Evolutionary conservation across 1,284 basidiomycete species (phyloP).

Genomic region (Irpex sp.): DNA sequence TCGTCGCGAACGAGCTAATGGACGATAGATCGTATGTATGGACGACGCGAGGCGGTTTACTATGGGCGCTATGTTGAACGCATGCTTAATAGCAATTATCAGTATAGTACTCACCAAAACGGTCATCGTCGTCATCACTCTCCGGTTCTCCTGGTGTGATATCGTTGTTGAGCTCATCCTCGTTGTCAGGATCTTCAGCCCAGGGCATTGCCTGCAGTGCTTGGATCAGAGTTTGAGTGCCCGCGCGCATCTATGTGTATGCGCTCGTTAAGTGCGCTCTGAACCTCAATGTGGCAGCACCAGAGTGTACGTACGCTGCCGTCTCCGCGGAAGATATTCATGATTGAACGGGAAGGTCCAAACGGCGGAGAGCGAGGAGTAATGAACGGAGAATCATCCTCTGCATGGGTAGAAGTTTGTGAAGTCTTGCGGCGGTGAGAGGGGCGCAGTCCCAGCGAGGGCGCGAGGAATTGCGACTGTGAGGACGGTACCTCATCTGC

Average conservation of each 20-base stretch:
- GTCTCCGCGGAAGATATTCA: conserved; percentile 55
- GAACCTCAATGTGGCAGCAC: conserved; percentile 11
- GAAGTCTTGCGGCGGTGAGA: conserved; percentile 13
- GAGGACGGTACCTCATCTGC: conserved; percentile 18
- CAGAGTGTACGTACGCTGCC: conserved; percentile 52
- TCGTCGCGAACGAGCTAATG: conserved; percentile 64
- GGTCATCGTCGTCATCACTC: conserved; percentile 61
- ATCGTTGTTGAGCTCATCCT: conserved; percentile 55
- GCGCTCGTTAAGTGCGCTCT: neutral
- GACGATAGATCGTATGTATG: conserved; percentile 82
- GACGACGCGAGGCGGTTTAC: conserved; percentile 64
- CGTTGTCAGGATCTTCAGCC: conserved; percentile 63
- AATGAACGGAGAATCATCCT: conserved; percentile 78
- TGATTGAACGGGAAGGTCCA: conserved; percentile 37
- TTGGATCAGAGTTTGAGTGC: conserved; percentile 82
- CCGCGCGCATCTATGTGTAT: conserved; percentile 59
- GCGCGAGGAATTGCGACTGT: conserved; percentile 19
- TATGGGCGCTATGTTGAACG: conserved; percentile 7
- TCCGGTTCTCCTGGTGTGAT: conserved; percentile 45
- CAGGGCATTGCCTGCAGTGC: conserved; percentile 79
- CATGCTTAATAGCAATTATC: neutral
- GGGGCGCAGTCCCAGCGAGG: conserved; percentile 10
- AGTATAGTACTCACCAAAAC: conserved; percentile 27
- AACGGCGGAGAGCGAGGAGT: conserved; percentile 63
- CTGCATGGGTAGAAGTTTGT: conserved; percentile 13